A percentile compares a stretch with the other conserved stretches of the same genome.
Evolutionary conservation across 768 basidiomycete genomes (phyloP).

Genomic region (Hydnomerulius pinastri): DNA sequence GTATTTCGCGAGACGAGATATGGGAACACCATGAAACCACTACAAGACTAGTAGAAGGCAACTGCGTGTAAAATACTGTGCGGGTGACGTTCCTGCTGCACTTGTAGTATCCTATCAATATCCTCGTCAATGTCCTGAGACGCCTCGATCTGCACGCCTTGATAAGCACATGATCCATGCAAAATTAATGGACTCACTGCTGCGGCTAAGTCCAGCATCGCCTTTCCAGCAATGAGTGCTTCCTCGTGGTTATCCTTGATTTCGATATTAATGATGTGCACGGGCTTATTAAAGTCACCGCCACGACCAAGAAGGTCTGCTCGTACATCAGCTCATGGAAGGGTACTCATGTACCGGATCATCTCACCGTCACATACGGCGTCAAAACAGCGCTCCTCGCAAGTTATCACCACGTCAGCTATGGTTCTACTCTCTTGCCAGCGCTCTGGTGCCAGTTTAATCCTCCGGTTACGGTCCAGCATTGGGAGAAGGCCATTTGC

Average conservation of each 20-base stretch:
- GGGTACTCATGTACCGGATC: conserved; percentile 8
- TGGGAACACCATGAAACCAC: too few species aligned
- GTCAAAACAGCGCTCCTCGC: conserved; percentile 98
- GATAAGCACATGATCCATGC: conserved; percentile 11
- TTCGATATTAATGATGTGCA: conserved; percentile 96
- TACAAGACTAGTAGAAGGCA: conserved; percentile 75
- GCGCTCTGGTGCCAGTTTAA: conserved; percentile 92
- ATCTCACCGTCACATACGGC: conserved; percentile 93
- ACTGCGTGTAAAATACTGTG: conserved; percentile 91
- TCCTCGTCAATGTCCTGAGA: conserved; percentile 88
- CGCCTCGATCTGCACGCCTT: conserved; percentile 68
- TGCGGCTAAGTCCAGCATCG: conserved; percentile 87
- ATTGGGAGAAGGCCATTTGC: conserved; percentile 94
- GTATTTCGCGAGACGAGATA: too few species aligned
- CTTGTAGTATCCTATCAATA: conserved; percentile 82
- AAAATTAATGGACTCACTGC: conserved; percentile 59
- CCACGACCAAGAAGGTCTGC: conserved; percentile 84
- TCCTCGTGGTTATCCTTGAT: conserved; percentile 99
- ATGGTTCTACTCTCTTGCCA: conserved; percentile 92
- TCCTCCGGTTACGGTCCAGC: conserved; percentile 91
- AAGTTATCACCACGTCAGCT: conserved; percentile 97
- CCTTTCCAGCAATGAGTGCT: conserved; percentile 92
- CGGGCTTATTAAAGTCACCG: conserved; percentile 90
- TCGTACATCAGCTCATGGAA: conserved; percentile 13
- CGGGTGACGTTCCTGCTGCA: conserved; percentile 87